Evolutionary conservation across 2,329 filamentous ascomycete species (phyloP).

Genomic region (Penicillium thymicola): DNA sequence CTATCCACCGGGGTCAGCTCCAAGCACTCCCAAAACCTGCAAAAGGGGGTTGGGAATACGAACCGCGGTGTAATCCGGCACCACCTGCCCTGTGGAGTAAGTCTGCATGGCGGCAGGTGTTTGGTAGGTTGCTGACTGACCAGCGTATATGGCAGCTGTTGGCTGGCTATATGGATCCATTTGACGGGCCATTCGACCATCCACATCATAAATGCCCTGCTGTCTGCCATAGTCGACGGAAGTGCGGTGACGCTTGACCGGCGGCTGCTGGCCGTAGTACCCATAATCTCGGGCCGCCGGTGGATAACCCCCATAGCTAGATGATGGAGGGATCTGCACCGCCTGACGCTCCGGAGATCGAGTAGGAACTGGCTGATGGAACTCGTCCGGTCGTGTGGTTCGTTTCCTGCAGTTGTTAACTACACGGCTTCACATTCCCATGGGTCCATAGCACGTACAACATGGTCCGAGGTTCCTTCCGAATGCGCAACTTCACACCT

Average conservation of each 20-base stretch:
- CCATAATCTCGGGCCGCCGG: constrained; percentile 34
- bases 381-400: constrained; percentile 38
- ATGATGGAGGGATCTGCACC: constrained; percentile 34
- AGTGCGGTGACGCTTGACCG: constrained; percentile 40
- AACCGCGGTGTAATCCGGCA: constrained; percentile 39
- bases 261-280: constrained; percentile 31
- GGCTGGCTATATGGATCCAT: constrained; percentile 38
- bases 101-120: constrained; percentile 34
- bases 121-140: constrained; percentile 33
- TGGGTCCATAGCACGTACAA: constrained; percentile 30
- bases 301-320: constrained; percentile 33
- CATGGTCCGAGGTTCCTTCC: constrained; percentile 72
- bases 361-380: constrained; percentile 33
- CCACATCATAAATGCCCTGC: constrained; percentile 36
- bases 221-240: constrained; percentile 38
- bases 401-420: constrained; percentile 38
- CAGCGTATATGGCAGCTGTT: constrained; percentile 29
- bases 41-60: constrained; percentile 11
- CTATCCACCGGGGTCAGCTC: constrained; percentile 13
- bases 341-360: constrained; percentile 39
- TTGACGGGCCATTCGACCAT: constrained; percentile 36
- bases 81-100: constrained; percentile 36
- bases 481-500: constrained; percentile 74
- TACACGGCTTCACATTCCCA: background rate
- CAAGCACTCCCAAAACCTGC: background rate